Percentiles rank a stretch among this genome's conserved stretches.
Conservation (phyloP, 2,329 filamentous ascomycete genomes). For the Pestalotiopsis sp. region DNA sequence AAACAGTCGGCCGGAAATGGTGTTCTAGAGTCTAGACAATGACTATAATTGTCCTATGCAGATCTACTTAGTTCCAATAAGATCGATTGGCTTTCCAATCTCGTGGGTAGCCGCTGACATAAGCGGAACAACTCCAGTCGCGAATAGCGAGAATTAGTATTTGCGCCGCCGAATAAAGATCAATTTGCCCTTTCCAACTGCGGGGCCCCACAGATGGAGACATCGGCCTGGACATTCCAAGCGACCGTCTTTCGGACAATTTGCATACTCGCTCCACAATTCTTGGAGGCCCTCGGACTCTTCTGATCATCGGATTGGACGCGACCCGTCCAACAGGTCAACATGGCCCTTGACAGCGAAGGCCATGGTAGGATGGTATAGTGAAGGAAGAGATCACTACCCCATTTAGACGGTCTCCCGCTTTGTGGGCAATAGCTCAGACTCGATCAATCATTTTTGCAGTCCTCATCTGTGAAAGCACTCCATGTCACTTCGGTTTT, state of each 20-base stretch:
- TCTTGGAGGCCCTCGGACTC: background rate
- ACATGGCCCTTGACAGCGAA: background rate
- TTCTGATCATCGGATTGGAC: background rate
- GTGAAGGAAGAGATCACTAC: too few species aligned
- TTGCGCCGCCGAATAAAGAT: background rate
- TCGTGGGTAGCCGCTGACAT: background rate
- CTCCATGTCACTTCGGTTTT: too few species aligned
- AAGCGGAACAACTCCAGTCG: background rate
- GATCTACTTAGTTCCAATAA: too few species aligned
- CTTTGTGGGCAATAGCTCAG: too few species aligned
- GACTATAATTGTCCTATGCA: too few species aligned
- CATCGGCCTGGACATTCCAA: background rate
- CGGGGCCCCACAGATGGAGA: background rate
- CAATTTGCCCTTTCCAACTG: background rate
- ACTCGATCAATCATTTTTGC: too few species aligned
- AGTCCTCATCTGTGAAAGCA: too few species aligned
- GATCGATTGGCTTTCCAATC: too few species aligned
- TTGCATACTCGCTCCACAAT: background rate
- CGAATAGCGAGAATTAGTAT: background rate
- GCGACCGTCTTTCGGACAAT: background rate
- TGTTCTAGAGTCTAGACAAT: too few species aligned
- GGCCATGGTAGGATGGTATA: too few species aligned
- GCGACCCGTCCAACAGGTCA: background rate
- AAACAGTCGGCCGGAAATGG: too few species aligned
- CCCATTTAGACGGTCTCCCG: too few species aligned